phyloP scores from a whole-genome alignment of 371 early-diverging fungal species.

The Mortierella sp. region DNA sequence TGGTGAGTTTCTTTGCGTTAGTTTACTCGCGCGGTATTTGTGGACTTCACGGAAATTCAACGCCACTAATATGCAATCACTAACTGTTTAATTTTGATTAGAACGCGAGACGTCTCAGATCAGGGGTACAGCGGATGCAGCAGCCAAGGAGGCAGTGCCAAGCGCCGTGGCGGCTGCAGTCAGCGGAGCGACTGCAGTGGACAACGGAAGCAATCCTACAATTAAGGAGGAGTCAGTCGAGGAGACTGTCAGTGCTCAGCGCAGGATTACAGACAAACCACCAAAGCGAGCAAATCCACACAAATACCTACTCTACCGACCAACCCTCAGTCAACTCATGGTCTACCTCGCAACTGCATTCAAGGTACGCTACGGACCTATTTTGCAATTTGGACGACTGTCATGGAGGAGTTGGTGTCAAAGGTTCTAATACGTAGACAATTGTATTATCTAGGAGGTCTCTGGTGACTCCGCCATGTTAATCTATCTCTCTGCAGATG shows the following conservation, averaged over 20 bases:
- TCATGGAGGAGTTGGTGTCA: neutral
- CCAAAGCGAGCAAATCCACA: slow-evolving; percentile 84
- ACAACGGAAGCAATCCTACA: slow-evolving; percentile 1
- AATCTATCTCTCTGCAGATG: slow-evolving; percentile 93
- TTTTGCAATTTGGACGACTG: neutral
- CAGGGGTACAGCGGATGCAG: slow-evolving; percentile 16
- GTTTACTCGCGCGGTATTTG: too few species aligned
- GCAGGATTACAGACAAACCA: slow-evolving; percentile 31
- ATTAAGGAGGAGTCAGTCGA: slow-evolving; percentile 43
- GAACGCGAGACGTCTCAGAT: slow-evolving; percentile 26
- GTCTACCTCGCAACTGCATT: slow-evolving; percentile 92
- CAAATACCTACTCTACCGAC: slow-evolving; percentile 92
- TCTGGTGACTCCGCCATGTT: slow-evolving; percentile 86
- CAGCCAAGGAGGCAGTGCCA: slow-evolving; percentile 26
- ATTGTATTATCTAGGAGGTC: too few species aligned
- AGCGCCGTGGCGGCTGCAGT: slow-evolving; percentile 40
- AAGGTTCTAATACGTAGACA: too few species aligned
- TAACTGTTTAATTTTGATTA: neutral
- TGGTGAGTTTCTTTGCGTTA: too few species aligned
- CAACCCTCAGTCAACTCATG: slow-evolving; percentile 88
- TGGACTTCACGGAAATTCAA: too few species aligned
- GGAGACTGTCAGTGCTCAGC: slow-evolving; percentile 18
- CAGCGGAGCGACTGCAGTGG: slow-evolving; percentile 26
- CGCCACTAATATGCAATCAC: neutral
- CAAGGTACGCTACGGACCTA: slow-evolving; percentile 66